phyloP scores from a whole-genome alignment of 2,329 filamentous ascomycete genomes.

The Lasiodiplodia sp. region DNA sequence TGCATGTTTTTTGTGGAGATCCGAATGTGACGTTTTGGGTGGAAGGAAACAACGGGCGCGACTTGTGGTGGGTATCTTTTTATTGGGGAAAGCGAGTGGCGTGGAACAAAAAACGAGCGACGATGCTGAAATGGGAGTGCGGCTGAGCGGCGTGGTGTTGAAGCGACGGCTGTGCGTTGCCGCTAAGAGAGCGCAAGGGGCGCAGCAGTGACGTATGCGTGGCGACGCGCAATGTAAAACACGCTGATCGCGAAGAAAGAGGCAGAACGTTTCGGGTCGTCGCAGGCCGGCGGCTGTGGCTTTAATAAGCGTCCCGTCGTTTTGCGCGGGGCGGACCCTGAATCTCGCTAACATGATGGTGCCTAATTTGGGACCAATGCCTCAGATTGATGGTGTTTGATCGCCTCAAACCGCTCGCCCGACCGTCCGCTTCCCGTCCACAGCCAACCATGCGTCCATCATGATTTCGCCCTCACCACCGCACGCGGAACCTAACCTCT shows the following conservation, averaged over 20 bases:
- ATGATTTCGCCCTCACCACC: no score
- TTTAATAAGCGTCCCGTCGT: neutral
- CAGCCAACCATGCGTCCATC: neutral
- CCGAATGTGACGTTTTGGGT: no score
- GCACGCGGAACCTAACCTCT: no score
- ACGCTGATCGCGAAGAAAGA: neutral
- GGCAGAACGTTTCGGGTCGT: neutral
- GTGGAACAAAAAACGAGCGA: neutral
- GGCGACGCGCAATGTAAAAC: slow-evolving; percentile 7
- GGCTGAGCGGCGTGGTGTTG: slow-evolving; percentile 15
- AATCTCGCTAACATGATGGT: slow-evolving; percentile 9
- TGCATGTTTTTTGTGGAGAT: neutral
- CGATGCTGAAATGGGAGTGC: neutral
- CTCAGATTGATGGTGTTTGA: slow-evolving; percentile 11
- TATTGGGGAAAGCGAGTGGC: neutral
- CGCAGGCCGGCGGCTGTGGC: neutral
- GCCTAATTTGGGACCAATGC: slow-evolving; percentile 7
- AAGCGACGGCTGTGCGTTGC: neutral
- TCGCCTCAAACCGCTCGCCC: neutral
- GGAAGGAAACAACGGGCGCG: neutral
- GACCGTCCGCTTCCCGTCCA: neutral
- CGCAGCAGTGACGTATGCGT: slow-evolving; percentile 2
- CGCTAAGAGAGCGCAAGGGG: neutral
- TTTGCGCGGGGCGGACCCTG: neutral
- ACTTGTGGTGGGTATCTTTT: neutral